phyloP scores from a whole-genome alignment of 305 asterid genomes.

The Fraxinus dipetala region DNA sequence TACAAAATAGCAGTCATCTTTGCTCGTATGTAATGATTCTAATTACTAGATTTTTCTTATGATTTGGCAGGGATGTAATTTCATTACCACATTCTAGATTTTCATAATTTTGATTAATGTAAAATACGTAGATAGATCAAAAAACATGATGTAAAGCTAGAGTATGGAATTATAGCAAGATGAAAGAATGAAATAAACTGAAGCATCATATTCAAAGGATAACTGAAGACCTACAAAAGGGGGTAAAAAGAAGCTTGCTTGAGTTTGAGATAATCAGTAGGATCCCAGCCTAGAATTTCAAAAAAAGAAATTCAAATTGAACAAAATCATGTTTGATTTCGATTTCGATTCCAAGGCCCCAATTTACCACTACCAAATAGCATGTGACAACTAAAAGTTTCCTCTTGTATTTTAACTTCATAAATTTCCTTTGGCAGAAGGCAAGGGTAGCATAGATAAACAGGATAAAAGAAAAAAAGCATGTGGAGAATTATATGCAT shows the following conservation, averaged over 20 bases:
- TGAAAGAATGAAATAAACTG: not conserved
- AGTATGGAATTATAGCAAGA: not conserved
- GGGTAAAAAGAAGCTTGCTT: not conserved
- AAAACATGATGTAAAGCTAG: not conserved
- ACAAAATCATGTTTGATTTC: not conserved
- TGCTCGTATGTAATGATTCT: not conserved
- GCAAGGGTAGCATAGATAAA: not conserved
- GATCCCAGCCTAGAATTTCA: not conserved
- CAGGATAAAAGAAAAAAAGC: not conserved
- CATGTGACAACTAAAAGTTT: not conserved
- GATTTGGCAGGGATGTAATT: not conserved
- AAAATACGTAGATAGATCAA: not conserved
- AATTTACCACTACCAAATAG: not conserved
- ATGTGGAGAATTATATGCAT: not conserved
- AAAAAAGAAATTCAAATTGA: not conserved
- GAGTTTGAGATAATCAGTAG: not conserved
- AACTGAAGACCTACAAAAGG: not conserved
- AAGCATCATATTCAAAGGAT: not conserved
- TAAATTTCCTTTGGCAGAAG: not conserved
- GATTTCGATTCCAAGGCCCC: not conserved
- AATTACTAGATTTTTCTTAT: not conserved
- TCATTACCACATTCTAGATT: not conserved
- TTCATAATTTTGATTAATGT: not conserved
- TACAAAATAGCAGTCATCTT: not conserved
- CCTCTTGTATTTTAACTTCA: not conserved